These are phyloP conservation scores for Trichoderma cornu-damae DNA, from an alignment of 2,329 filamentous ascomycete genomes.

Conservation along the genomic window DNA sequence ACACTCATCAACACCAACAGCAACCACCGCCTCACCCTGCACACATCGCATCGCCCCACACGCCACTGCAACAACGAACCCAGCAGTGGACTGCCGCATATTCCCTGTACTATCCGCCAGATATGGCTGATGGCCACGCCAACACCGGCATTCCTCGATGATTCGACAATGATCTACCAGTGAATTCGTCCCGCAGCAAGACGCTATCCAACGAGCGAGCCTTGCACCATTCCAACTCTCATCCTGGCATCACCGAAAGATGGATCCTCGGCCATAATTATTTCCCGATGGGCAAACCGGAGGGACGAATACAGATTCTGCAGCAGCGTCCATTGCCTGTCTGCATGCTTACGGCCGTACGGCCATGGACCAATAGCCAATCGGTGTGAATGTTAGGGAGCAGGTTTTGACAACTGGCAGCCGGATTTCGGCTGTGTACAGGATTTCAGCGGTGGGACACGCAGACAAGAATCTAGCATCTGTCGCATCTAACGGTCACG, in stretches of 20 bases:
- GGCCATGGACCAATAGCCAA: neutral
- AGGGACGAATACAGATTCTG: neutral
- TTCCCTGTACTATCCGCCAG: slow-evolving; percentile 1
- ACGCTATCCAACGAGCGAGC: neutral
- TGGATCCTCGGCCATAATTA: neutral
- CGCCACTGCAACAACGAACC: slow-evolving; percentile 10
- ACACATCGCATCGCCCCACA: slow-evolving; percentile 9
- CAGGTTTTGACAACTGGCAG: neutral
- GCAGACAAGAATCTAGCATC: neutral
- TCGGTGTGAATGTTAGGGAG: neutral
- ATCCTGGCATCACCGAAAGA: neutral
- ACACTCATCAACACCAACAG: slow-evolving; percentile 6
- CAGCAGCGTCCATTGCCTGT: neutral
- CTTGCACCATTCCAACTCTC: neutral
- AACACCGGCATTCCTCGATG: neutral
- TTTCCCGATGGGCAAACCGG: neutral
- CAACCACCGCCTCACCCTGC: slow-evolving; percentile 2
- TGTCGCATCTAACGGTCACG: neutral
- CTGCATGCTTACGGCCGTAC: slow-evolving; percentile 2
- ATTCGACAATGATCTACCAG: neutral
- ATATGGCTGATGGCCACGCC: neutral
- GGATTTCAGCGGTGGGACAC: neutral
- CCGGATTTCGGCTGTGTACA: neutral
- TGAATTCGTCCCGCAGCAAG: neutral
- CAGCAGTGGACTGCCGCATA: slow-evolving; percentile 18